phyloP scores from a whole-genome alignment of 225 moss, liverwort and hornwort species.

The Pseudisothecium myosuroides region DNA sequence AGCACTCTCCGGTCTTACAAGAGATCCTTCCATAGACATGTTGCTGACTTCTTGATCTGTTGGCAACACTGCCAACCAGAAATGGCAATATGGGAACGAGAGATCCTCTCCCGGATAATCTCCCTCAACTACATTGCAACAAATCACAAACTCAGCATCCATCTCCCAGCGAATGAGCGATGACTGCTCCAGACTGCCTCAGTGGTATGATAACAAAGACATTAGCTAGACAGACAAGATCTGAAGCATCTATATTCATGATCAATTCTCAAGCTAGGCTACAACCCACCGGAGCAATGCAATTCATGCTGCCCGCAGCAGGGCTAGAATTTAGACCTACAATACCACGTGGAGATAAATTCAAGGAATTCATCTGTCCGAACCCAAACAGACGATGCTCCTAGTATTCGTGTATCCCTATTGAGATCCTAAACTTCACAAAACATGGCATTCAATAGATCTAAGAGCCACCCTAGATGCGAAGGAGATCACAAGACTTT shows the following conservation, averaged over 20 bases:
- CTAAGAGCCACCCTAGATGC: conserved; percentile 5
- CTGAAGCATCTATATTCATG: background rate
- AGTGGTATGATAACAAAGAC: background rate
- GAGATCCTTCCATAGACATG: background rate
- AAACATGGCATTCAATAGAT: conserved; percentile 9
- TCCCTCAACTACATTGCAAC: background rate
- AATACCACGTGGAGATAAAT: background rate
- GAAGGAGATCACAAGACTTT: background rate
- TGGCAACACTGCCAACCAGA: background rate
- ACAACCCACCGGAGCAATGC: background rate
- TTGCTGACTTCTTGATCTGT: background rate
- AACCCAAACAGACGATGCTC: background rate
- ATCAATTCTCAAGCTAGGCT: background rate
- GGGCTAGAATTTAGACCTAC: background rate
- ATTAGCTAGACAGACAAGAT: background rate
- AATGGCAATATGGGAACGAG: background rate
- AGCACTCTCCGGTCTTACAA: background rate
- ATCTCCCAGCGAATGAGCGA: background rate
- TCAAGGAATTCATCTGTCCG: background rate
- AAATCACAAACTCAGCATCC: background rate
- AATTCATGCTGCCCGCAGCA: background rate
- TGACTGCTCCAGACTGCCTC: too few relatives aligned
- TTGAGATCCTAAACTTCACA: background rate
- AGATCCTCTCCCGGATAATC: background rate
- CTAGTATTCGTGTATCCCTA: background rate